Percentiles rank a stretch among this genome's conserved stretches.
phyloP scores from a whole-genome alignment of 2,329 filamentous ascomycete genomes.

The Gaeumannomyces tritici region DNA sequence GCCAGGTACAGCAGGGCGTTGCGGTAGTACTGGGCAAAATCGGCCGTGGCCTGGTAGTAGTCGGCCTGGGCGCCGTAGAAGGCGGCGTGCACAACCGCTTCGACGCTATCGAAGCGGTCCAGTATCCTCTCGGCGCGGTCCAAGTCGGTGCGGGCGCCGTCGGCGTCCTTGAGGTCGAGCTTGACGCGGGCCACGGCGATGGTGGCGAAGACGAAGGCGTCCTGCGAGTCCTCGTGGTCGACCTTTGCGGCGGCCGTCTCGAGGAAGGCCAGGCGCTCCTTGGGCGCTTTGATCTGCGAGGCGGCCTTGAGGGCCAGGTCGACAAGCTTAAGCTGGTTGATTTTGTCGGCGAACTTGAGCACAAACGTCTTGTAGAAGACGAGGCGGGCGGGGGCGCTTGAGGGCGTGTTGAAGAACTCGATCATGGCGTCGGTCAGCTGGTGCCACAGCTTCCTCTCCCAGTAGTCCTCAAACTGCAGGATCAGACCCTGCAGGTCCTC shows the following conservation, averaged over 20 bases:
- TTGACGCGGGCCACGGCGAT: constrained; percentile 85
- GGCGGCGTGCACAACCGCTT: constrained; percentile 88
- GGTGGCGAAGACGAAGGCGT: constrained; percentile 89
- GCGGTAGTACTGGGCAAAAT: constrained; percentile 95
- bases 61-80: constrained; percentile 94
- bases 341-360: constrained; percentile 92
- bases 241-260: constrained; percentile 77
- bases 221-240: constrained; percentile 84
- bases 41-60: constrained; percentile 88
- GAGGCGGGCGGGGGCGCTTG: constrained; percentile 77
- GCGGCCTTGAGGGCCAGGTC: constrained; percentile 81
- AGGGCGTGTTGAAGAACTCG: constrained; percentile 75
- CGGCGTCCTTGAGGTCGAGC: constrained; percentile 66
- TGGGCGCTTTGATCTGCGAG: constrained; percentile 72
- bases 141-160: constrained; percentile 77
- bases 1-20: constrained; percentile 96
- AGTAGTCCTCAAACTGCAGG: constrained; percentile 88
- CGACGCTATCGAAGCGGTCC: constrained; percentile 87
- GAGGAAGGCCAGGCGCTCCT: constrained; percentile 79
- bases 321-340: constrained; percentile 97
- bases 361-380: constrained; percentile 91
- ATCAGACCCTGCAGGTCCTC: constrained; percentile 82
- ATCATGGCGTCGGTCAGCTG: constrained; percentile 87
- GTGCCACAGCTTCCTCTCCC: constrained; percentile 99
- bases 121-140: constrained; percentile 81